A percentile compares a stretch with the other conserved stretches of the same genome.
These are phyloP conservation scores for Eutrema japonicum DNA, from an alignment of 345 rosid genomes.

Conservation along the genomic window DNA sequence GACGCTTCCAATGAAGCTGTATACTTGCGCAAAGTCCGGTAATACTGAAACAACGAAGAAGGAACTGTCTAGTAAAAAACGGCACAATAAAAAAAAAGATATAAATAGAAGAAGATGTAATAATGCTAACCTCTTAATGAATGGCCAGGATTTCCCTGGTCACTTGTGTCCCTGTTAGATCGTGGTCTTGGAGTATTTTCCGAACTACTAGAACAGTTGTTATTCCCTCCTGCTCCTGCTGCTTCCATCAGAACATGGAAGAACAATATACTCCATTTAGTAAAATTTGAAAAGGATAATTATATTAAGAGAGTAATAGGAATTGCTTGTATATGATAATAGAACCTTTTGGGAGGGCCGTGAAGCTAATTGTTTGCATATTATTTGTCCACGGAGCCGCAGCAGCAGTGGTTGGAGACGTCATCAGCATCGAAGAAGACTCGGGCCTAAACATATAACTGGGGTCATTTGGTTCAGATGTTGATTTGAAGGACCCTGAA, in stretches of 20 bases:
- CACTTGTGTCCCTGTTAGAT: conserved; percentile 48
- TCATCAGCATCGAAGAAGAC: conserved; percentile 59
- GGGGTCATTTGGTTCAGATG: conserved; percentile 54
- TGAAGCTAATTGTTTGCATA: conserved; percentile 52
- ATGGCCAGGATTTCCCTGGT: conserved; percentile 57
- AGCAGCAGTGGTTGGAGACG: conserved; percentile 52
- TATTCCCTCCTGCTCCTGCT: conserved; percentile 50
- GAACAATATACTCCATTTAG: conserved; percentile 9
- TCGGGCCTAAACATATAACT: conserved; percentile 58
- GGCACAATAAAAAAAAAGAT: not conserved
- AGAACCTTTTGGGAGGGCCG: conserved; percentile 54
- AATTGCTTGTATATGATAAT: conserved; percentile 10
- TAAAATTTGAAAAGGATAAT: not conserved
- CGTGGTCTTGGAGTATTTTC: conserved; percentile 64
- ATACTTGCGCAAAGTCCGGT: conserved; percentile 87
- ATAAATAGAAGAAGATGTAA: not conserved
- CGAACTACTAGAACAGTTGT: conserved; percentile 67
- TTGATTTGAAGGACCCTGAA: conserved; percentile 54
- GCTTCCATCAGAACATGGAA: conserved; percentile 23
- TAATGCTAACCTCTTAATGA: conserved; percentile 60
- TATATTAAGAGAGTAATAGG: not conserved
- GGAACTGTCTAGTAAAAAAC: conserved; percentile 16
- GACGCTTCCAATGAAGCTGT: conserved; percentile 83
- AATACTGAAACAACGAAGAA: conserved; percentile 61
- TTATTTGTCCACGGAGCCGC: conserved; percentile 60